Percentiles rank a stretch among this genome's conserved stretches.
phyloP scores from a whole-genome alignment of 1,284 basidiomycete species.

The Rhodotorula sp. region DNA sequence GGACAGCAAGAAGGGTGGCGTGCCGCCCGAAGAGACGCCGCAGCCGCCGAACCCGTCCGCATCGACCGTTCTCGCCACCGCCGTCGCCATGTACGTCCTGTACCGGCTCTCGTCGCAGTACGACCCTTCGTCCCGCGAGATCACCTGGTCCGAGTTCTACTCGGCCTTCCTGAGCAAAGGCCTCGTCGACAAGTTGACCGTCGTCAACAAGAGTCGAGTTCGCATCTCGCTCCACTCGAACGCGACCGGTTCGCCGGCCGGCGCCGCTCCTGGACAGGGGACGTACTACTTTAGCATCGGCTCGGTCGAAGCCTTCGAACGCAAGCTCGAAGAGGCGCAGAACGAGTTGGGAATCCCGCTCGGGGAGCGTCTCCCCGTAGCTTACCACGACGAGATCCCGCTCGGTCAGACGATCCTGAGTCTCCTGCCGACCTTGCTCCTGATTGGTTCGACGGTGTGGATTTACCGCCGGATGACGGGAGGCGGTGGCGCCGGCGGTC shows the following conservation, averaged over 20 bases:
- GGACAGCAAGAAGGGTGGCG: conserved; percentile 8
- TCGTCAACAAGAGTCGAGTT: conserved; percentile 87
- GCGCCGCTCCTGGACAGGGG: conserved; percentile 17
- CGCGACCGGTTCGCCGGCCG: conserved; percentile 55
- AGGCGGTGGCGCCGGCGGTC: conserved; percentile 44
- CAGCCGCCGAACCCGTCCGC: conserved; percentile 25
- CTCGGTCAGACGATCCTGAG: conserved; percentile 77
- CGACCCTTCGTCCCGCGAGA: conserved; percentile 42
- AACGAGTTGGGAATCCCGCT: conserved; percentile 85
- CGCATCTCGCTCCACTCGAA: conserved; percentile 83
- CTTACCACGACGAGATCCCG: conserved; percentile 93
- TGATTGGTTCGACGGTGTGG: conserved; percentile 86
- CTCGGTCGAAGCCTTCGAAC: conserved; percentile 94
- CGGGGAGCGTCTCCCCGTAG: conserved; percentile 90
- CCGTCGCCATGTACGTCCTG: conserved; percentile 40
- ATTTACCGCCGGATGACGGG: conserved; percentile 71
- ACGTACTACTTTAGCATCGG: conserved; percentile 93
- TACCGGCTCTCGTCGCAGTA: conserved; percentile 39
- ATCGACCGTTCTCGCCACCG: conserved; percentile 34
- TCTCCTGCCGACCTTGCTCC: conserved; percentile 89
- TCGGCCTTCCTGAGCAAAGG: conserved; percentile 64
- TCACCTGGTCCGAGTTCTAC: conserved; percentile 47
- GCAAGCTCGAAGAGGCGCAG: conserved; percentile 90
- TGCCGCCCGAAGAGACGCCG: conserved; percentile 12
- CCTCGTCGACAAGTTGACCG: conserved; percentile 88